Base-by-base conservation (phyloP, 495 filamentous ascomycete genomes). In the Podospora appendiculata region DNA sequence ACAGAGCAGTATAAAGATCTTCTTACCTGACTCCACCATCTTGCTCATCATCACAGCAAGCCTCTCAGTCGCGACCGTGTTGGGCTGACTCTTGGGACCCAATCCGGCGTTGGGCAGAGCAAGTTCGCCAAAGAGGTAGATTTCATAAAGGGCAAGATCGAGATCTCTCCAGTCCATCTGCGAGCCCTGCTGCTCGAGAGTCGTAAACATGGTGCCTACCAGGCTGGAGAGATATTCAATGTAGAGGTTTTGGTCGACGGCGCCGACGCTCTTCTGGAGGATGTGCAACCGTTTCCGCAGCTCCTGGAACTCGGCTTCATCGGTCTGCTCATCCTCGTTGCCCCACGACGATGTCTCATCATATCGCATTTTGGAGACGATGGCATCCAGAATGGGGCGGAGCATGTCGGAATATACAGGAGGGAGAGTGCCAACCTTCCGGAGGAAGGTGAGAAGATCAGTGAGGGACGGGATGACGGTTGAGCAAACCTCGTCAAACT, bases 231-330 rank as follows among this genome's bases (percentile, higher is more conserved):
- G 70, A n/a, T 84, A 85, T 13, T 90, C 83, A 40, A 95, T 83
- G 62, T 91, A 96, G 35, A 97, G 77, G 13, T 70, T 70, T 67
- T 96, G 85, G 58, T 97, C 87, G 18, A 94, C 86, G 11, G 81
- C 81, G 8, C 93, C 89, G 18, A 96, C 81, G 32, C 83, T 87
- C 69, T 96, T 93, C 67, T 99, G 93, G 19, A 97, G 73, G 19
- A 88, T 81, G 60, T 92, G 88, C 44, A 99, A 73, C 53, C 85
- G 76, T 63, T 94, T 96, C 47, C 94, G 80, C 40, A 97, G 80
- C 48, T 96, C 92, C 58, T 94, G 87, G 62, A 97, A 97, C 63
- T 99, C 93, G n/a, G 93, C 94, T 64, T 97, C 94, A 64, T 99
- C 93, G 1, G 90, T 95, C 66, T 90, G 85, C 50, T 93, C 89